Base-by-base conservation (phyloP, 2,329 filamentous ascomycete genomes). In the Dactylellina drechsleri region DNA sequence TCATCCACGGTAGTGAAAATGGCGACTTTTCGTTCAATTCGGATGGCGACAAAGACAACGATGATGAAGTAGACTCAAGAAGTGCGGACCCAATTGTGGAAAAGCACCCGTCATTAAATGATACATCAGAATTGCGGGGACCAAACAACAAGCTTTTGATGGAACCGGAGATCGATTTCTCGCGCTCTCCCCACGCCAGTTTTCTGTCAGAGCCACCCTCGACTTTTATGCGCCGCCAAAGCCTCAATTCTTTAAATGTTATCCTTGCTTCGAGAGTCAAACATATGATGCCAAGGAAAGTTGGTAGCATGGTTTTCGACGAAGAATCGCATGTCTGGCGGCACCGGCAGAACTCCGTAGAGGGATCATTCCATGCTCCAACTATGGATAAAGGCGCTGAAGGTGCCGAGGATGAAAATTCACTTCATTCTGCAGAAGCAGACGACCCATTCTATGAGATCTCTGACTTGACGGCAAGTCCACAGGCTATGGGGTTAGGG, bases 201-300 rank as follows among this genome's bases (percentile, higher is more conserved):
- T 74, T 74, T 36, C 20, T 61, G 1, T 74, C 70, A 20, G 59
- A 71, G 8, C 52, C 66, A 12, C 52, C 64, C 16, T 71, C 66
- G 16, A 47, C 57, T 13, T 65, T 54, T 50, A 71, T 59, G 23
- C 59, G 59, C 31, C 52, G 45, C 20, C 58, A 53, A 18, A 67
- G 57, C 18, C 41, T 67, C 23, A 57, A 62, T 53, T 74, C 70
- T n/a, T 45, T 74, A 16, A 74, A 74, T 54, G 70, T 74, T 12
- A 74, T 74, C 4, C 36, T 74, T 13, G 70, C 70, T 26, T 65
- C 70, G 2, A 74, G 60, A 18, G 70, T 74, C 20, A 62, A 52
- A n/a, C 70, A 74, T 53, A 74, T 74, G 70, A 74, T 74, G 62
- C 70, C 70, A 23, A 74, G 52, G 53, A 62, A 67, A 40, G 62